Evolutionary conservation across 73 alveolate species (phyloP), one percentile per base, ranked within the genome.

Genomic region (Paramecium bursaria): DNA sequence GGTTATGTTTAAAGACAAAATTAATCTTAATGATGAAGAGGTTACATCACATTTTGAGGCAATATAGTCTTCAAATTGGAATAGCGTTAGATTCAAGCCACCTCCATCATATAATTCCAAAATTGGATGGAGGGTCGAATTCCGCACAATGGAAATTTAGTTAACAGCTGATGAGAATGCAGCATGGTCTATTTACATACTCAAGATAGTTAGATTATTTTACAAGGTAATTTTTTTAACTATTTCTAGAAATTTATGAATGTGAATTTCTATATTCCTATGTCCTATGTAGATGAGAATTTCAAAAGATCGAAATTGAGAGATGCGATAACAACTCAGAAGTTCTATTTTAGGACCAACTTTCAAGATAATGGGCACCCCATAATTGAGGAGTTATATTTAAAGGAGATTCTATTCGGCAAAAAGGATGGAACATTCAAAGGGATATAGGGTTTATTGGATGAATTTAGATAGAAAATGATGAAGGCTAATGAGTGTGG

Each of bases 151-250:
- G 94, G 99, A 97, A 86, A 88, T 96, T 19, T 95, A 97, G 79
- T 54, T 97, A 26, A 93, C 99, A 11, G 98, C 96, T n/a, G 97
- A 90, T 86, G 99, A 97, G 85, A 97, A 97, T 75, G 94, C 98
- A 3, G 91, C 95, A 49, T 91, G 92, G 87, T 86, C 93, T 2
- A 75, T 88, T 51, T 82, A 88, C 73, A 80, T 92, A 13, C 90
- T 91, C 22, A 76, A 73, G 52, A 74, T 82, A 26, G 77, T 73
- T 4, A 27, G 88, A 48, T 42, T 86, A 31, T 54, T 79, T 26
- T 30, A 26, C 52, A 75, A 50, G 26, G 50, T 39, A 50, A 49
- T 44, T 33, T 13, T n/a, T 13, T 4, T 13, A 26, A 42, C 35
- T 33, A 21, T 21, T 52, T 54, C 53, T 53, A 75, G 80, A 48